Evolutionary conservation across 352 stramenopile genomes (phyloP).

Genomic region (Pythium rhizo-oryzae): DNA sequence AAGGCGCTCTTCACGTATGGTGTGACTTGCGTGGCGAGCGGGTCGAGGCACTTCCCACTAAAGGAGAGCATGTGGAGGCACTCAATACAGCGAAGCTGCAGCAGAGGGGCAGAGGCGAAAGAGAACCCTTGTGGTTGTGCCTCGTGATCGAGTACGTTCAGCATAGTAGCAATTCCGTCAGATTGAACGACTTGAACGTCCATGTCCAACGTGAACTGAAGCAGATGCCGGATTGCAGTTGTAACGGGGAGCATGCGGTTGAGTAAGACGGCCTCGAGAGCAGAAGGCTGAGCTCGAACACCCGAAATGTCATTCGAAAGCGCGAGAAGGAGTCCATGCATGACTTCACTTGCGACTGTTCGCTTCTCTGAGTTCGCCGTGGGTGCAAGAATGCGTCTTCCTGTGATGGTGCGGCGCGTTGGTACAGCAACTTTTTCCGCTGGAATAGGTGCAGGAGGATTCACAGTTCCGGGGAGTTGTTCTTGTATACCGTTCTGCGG

Average conservation of each 20-base stretch:
- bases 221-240: slow-evolving; percentile 77
- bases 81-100: slow-evolving; percentile 86
- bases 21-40: slow-evolving; percentile 71
- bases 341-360: slow-evolving; percentile 66
- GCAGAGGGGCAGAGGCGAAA: slow-evolving; percentile 66
- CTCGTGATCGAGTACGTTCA: slow-evolving; percentile 84
- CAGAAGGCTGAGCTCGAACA: slow-evolving; percentile 68
- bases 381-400: slow-evolving; percentile 23
- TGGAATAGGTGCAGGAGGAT: slow-evolving; percentile 30
- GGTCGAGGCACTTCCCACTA: slow-evolving; percentile 78
- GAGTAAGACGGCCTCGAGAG: slow-evolving; percentile 68
- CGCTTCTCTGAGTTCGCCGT: slow-evolving; percentile 43
- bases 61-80: slow-evolving; percentile 90
- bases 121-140: slow-evolving; percentile 81
- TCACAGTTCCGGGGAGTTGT: slow-evolving; percentile 76
- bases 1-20: slow-evolving; percentile 88
- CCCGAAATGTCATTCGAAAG: slow-evolving; percentile 75
- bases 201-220: slow-evolving; percentile 86
- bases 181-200: slow-evolving; percentile 81
- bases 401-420: slow-evolving; percentile 20
- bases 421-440: slow-evolving; percentile 29
- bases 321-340: slow-evolving; percentile 69
- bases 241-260: slow-evolving; percentile 76
- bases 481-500: slow-evolving; percentile 71
- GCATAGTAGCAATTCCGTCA: slow-evolving; percentile 68